Evolutionary conservation across 257 asterid genomes (phyloP).

Genomic region (Misopates orontium): DNA sequence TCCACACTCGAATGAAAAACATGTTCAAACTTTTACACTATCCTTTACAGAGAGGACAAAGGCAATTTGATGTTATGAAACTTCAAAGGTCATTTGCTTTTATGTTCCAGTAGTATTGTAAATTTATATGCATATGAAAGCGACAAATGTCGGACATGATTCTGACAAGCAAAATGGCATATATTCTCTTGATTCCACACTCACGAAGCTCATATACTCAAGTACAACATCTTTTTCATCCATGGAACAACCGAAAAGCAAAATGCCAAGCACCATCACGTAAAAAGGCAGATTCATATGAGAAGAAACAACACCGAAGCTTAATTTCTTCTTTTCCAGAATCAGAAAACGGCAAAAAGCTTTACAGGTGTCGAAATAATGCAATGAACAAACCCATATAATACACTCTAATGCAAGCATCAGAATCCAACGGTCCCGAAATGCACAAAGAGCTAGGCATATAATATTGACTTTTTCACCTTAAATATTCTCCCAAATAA

Average conservation of each 20-base stretch:
- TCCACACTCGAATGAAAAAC: neutral
- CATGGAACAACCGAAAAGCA: constrained; percentile 28
- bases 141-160: constrained; percentile 25
- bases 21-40: neutral
- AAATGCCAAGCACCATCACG: constrained; percentile 36
- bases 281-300: constrained; percentile 49
- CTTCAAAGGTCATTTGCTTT: constrained; percentile 20
- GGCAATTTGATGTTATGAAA: constrained; percentile 16
- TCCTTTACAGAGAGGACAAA: constrained; percentile 12
- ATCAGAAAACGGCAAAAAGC: constrained; percentile 27
- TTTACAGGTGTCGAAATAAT: constrained; percentile 35
- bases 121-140: constrained; percentile 14
- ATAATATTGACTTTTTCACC: constrained; percentile 36
- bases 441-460: constrained; percentile 38
- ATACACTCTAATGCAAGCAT: constrained; percentile 48
- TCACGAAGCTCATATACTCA: constrained; percentile 32
- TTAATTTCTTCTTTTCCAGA: constrained; percentile 5
- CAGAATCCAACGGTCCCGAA: constrained; percentile 54
- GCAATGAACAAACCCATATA: constrained; percentile 42
- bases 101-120: constrained; percentile 7
- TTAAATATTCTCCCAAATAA: constrained; percentile 48
- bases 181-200: constrained; percentile 24
- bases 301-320: constrained; percentile 46
- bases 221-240: constrained; percentile 25
- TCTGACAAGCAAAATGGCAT: constrained; percentile 19